Percentiles rank a stretch among this genome's conserved stretches.
Conservation (phyloP, 2,329 filamentous ascomycete species). For the Scedosporium apiospermum region DNA sequence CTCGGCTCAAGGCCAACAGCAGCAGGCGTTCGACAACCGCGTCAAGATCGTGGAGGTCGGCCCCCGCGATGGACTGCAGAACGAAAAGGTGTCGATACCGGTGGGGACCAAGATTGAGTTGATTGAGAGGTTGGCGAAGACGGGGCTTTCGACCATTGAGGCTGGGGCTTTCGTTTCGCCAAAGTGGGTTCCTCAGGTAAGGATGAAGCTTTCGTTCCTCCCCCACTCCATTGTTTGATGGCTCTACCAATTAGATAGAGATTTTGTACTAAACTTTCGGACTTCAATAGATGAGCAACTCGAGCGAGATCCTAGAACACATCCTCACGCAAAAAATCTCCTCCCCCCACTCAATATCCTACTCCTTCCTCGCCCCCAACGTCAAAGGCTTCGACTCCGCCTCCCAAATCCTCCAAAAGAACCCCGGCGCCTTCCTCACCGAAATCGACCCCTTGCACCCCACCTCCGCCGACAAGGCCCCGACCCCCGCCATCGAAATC, state of each 20-base stretch:
- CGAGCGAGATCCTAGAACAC: slow-evolving; percentile 62
- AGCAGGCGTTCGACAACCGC: slow-evolving; percentile 24
- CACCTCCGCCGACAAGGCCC: slow-evolving; percentile 24
- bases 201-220: slow-evolving; percentile 2
- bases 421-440: slow-evolving; percentile 40
- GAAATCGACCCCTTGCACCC: slow-evolving; percentile 32
- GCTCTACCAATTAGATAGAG: no score
- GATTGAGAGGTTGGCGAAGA: slow-evolving; percentile 57
- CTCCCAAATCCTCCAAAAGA: slow-evolving; percentile 37
- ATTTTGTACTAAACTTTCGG: no score
- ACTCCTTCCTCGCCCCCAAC: slow-evolving; percentile 77
- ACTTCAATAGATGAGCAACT: slow-evolving; percentile 61
- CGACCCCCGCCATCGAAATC: slow-evolving; percentile 52
- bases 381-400: slow-evolving; percentile 61
- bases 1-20: not conserved
- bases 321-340: slow-evolving; percentile 49
- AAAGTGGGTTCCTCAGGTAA: slow-evolving; percentile 75
- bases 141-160: slow-evolving; percentile 66
- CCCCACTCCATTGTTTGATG: no score
- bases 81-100: slow-evolving; percentile 64
- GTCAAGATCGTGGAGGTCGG: slow-evolving; percentile 73
- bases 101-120: slow-evolving; percentile 67
- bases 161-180: slow-evolving; percentile 75
- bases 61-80: slow-evolving; percentile 78
- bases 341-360: slow-evolving; percentile 51